A percentile compares a stretch with the other conserved stretches of the same genome.
Evolutionary conservation across 2,329 filamentous ascomycete species (phyloP).

Genomic region (Monosporascus cannonballus): DNA sequence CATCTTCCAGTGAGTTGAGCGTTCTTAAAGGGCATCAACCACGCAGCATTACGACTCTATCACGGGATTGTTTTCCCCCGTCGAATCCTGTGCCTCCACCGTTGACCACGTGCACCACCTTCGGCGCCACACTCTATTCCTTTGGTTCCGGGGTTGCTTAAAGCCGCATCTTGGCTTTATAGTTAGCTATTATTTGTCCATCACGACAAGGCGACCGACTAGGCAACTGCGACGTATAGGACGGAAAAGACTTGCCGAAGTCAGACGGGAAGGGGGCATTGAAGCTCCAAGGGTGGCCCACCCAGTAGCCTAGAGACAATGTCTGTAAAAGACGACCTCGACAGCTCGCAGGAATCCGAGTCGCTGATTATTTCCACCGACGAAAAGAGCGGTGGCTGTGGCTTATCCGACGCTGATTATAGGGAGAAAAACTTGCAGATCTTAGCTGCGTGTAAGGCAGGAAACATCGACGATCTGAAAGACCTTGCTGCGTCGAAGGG

Average conservation of each 20-base stretch:
- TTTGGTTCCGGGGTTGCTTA: background rate
- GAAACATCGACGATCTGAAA: slow-evolving; percentile 51
- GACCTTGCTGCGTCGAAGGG: slow-evolving; percentile 55
- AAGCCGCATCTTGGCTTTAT: background rate
- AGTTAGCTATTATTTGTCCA: background rate
- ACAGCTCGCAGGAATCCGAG: background rate
- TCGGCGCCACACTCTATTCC: background rate
- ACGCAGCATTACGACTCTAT: no score
- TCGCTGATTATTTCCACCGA: background rate
- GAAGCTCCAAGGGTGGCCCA: background rate
- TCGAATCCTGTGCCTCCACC: background rate
- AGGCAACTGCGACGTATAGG: background rate
- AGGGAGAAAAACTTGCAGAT: slow-evolving; percentile 41
- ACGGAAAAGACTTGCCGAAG: background rate
- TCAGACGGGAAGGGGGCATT: background rate
- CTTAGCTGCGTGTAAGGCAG: slow-evolving; percentile 52
- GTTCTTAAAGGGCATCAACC: no score
- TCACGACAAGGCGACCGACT: background rate
- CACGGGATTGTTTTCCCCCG: no score
- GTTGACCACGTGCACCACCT: background rate
- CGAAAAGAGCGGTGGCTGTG: background rate
- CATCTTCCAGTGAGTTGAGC: no score
- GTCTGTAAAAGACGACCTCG: background rate
- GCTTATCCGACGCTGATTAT: background rate
- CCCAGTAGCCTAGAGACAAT: background rate